phyloP scores from a whole-genome alignment of 169 alveolate genomes.

The Eimeria nieschulzi region DNA sequence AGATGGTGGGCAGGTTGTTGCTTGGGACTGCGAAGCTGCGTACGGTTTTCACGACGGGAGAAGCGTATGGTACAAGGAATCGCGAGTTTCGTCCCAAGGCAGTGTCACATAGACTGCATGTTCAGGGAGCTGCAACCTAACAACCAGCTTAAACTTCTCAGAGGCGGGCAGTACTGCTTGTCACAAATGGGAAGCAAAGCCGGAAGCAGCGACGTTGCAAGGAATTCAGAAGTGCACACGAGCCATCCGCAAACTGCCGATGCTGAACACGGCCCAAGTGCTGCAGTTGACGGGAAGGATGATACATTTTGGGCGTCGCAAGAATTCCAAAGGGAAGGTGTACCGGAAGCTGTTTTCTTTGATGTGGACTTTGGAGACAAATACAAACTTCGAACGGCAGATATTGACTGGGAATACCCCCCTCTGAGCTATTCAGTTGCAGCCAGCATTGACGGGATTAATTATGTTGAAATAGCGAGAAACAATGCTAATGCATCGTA shows the following conservation, averaged over 20 bases:
- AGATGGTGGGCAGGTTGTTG: conserved; percentile 84
- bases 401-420: conserved; percentile 90
- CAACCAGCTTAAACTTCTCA: conserved; percentile 88
- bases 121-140: conserved; percentile 89
- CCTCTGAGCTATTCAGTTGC: conserved; percentile 85
- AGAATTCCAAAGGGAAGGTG: conserved; percentile 67
- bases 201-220: conserved; percentile 89
- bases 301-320: conserved; percentile 87
- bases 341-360: conserved; percentile 83
- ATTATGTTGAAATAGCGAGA: conserved; percentile 68
- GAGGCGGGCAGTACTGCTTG: conserved; percentile 90
- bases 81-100: too few species aligned
- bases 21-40: conserved; percentile 76
- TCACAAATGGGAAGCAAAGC: conserved; percentile 89
- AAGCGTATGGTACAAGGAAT: conserved; percentile 70
- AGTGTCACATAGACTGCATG: too few species aligned
- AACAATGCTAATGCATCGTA: conserved; percentile 78
- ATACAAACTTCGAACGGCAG: conserved; percentile 82
- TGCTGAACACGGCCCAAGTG: conserved; percentile 80
- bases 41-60: conserved; percentile 70
- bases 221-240: conserved; percentile 82
- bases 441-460: conserved; percentile 82
- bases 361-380: conserved; percentile 85
- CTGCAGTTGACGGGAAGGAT: conserved; percentile 88
- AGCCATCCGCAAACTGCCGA: conserved; percentile 82